Conservation (phyloP, 257 asterid species). For the Cruciata laevipes region DNA sequence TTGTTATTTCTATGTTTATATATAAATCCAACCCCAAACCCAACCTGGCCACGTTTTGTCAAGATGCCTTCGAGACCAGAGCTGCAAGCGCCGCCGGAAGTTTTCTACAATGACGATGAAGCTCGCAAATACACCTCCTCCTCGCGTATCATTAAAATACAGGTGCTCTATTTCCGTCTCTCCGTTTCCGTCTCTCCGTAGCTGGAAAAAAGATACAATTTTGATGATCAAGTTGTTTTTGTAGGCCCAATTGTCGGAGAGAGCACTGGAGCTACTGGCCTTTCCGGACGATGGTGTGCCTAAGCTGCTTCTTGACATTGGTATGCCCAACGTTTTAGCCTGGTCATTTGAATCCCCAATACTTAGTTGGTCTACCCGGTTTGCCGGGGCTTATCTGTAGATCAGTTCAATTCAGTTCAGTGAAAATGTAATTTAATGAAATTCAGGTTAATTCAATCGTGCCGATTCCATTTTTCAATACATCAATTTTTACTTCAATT, state of each 20-base stretch:
- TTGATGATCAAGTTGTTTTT: not conserved
- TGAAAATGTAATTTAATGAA: not conserved
- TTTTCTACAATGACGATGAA: constrained; percentile 82
- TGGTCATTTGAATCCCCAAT: not conserved
- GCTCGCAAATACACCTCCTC: constrained; percentile 97
- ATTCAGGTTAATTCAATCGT: no score
- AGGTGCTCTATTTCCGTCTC: constrained; percentile 30
- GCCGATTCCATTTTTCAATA: no score
- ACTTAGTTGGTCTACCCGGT: not conserved
- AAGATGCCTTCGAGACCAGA: constrained; percentile 82
- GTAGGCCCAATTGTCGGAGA: constrained; percentile 78
- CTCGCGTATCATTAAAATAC: constrained; percentile 89
- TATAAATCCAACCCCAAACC: no score
- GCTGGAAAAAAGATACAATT: constrained; percentile 4
- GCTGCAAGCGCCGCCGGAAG: constrained; percentile 95
- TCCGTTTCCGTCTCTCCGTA: not conserved
- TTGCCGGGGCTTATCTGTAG: no score
- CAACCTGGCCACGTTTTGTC: no score
- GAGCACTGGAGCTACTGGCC: constrained; percentile 93
- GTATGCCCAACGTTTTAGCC: constrained; percentile 26
- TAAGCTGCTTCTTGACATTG: constrained; percentile 81
- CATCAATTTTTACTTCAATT: no score
- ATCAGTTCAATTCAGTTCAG: no score
- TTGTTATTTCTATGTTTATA: no score
- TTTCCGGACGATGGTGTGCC: constrained; percentile 79